phyloP scores from a whole-genome alignment of 129 eudicot genomes.

The Chrysanthemum makinoi region DNA sequence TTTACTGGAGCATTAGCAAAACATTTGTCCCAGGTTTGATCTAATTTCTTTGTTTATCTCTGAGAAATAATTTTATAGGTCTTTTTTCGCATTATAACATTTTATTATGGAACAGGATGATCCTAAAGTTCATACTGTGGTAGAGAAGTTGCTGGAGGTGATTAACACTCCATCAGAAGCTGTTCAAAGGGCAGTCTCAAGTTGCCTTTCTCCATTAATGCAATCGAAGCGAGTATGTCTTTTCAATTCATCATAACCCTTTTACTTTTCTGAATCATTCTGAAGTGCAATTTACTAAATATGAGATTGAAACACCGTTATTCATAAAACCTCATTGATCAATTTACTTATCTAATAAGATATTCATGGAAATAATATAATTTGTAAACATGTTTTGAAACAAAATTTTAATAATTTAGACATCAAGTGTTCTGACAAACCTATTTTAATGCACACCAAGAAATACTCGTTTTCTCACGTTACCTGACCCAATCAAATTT shows the following conservation, averaged over 20 bases:
- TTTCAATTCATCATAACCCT: neutral
- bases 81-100: neutral
- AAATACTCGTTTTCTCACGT: no score
- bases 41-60: neutral
- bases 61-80: neutral
- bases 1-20: slow-evolving; percentile 98
- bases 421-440: no score
- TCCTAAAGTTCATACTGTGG: slow-evolving; percentile 91
- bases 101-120: slow-evolving; percentile 63
- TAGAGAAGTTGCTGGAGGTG: slow-evolving; percentile 93
- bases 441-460: no score
- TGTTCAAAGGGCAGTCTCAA: slow-evolving; percentile 96
- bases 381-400: no score
- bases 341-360: neutral
- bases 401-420: no score
- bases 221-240: slow-evolving; percentile 76
- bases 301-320: no score
- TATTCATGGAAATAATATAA: no score
- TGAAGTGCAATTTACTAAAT: neutral
- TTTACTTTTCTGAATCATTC: neutral
- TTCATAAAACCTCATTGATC: neutral
- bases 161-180: slow-evolving; percentile 98
- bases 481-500: neutral
- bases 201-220: slow-evolving; percentile 93
- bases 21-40: slow-evolving; percentile 76